phyloP scores from a whole-genome alignment of 192 early-diverging fungal genomes.

The Lobulomyces angularis region DNA sequence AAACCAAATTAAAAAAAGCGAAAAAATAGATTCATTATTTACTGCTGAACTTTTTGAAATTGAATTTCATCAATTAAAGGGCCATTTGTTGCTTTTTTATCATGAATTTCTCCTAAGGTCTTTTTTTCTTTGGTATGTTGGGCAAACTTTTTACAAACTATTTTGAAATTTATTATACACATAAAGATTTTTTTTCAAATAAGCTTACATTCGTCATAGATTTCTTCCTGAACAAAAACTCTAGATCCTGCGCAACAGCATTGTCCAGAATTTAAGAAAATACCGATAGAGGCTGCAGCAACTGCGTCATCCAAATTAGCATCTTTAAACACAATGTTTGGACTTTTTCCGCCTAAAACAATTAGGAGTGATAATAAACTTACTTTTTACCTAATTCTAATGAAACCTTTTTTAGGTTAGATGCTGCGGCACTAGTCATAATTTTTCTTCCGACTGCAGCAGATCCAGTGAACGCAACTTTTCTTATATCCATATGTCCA shows the following conservation, averaged over 20 bases:
- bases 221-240: constrained; percentile 35
- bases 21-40: too few species aligned
- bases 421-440: neutral
- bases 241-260: constrained; percentile 35
- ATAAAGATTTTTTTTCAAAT: too few species aligned
- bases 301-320: constrained; percentile 33
- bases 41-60: constrained; percentile 24
- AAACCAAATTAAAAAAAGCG: too few species aligned
- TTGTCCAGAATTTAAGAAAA: constrained; percentile 34
- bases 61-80: constrained; percentile 41
- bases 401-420: constrained; percentile 27
- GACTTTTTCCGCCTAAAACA: constrained; percentile 38
- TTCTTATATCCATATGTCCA: constrained; percentile 16
- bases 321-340: constrained; percentile 33
- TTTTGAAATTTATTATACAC: too few species aligned
- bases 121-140: constrained; percentile 15
- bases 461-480: constrained; percentile 20
- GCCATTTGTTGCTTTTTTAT: constrained; percentile 22
- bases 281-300: constrained; percentile 15
- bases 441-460: constrained; percentile 5
- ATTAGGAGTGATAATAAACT: too few species aligned
- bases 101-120: constrained; percentile 12
- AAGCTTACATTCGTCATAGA: constrained; percentile 32
- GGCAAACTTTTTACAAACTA: too few species aligned
- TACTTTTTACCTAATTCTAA: constrained; percentile 17